Evolutionary conservation across 1,139 yeast species (phyloP).

Genomic region (Sugiyamaella paludigena): DNA sequence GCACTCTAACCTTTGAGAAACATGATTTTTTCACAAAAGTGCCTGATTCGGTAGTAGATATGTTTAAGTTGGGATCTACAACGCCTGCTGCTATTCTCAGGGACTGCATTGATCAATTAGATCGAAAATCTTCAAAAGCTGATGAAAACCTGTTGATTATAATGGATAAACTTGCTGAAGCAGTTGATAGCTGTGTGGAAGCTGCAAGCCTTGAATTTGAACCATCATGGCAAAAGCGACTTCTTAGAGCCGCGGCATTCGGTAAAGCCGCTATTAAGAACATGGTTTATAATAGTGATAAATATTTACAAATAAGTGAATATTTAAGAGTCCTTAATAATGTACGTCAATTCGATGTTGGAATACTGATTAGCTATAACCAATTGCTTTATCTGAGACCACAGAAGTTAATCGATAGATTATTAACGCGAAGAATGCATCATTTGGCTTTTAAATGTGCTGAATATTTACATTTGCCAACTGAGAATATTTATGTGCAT

Average conservation of each 20-base stretch:
- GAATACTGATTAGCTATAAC: conserved; percentile 60
- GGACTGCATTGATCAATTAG: conserved; percentile 76
- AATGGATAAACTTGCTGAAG: conserved; percentile 48
- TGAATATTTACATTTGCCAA: conserved; percentile 51
- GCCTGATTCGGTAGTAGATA: conserved; percentile 52
- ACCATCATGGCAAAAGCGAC: conserved; percentile 72
- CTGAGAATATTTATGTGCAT: conserved; percentile 58
- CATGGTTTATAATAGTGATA: conserved; percentile 51
- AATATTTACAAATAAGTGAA: conserved; percentile 60
- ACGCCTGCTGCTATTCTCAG: conserved; percentile 78
- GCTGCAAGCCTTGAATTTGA: conserved; percentile 81
- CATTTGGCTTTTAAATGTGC: conserved; percentile 63
- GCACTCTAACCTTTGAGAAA: conserved; percentile 56
- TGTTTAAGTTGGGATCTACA: conserved; percentile 80
- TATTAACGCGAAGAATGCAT: conserved; percentile 61
- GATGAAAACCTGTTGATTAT: conserved; percentile 71
- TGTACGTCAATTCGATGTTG: conserved; percentile 60
- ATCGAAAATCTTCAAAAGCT: conserved; percentile 74
- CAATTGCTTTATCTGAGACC: conserved; percentile 45
- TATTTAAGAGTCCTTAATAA: conserved; percentile 67
- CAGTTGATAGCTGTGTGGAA: conserved; percentile 67
- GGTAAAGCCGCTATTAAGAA: conserved; percentile 66
- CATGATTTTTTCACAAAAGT: conserved; percentile 70
- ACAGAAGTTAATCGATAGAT: conserved; percentile 53
- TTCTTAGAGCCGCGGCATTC: conserved; percentile 78